Base-by-base conservation (phyloP, 768 basidiomycete species). In the Suillus subaureus region DNA sequence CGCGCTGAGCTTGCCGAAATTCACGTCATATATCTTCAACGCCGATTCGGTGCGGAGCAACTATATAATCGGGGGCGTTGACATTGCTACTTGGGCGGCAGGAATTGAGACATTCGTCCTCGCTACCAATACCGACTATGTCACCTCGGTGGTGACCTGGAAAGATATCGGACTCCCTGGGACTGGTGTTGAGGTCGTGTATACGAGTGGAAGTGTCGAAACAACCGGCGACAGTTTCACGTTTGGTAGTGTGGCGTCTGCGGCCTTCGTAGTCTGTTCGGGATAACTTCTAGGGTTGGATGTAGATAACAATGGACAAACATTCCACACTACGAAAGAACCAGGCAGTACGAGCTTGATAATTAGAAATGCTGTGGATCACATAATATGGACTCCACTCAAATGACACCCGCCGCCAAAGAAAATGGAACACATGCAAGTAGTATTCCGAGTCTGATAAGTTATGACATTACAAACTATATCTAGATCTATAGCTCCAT, bases 71-170 rank as follows among this genome's bases (percentile, higher is more conserved):
- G 67, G 79, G 8, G 77, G 81, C 0, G 79, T 83, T 13, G 87
- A 87, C 26, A 72, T 84, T n/a, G 84, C 85, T 6, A 70, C 84
- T 35, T 88, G 87, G 87, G 79, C 74, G 2, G 66, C 81, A 1
- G 78, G 74, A 0, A 33, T 40, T 4, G 68, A 80, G 33, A 85
- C 82, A 0, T 79, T 88, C 43, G 78, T 85, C 16, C 76, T 88
- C 3, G 85, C 81, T 11, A 77, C 82, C 0, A 89, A 89, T 71
- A 82, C 83, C 70, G 78, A 84, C 47, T 81, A 85, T 47, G 71
- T 77, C 33, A 66, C 73, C 5, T 71, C 73, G 43, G 76, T 71
- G 0, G 71, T 87, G 6, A 49, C 54, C 1, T 74, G 84, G 61
- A 31, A 64, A 0, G 75, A 77, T 26, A 45, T 84, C 54, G 66